Conservation (phyloP, 768 basidiomycete species). For the Stropharia rugosoannulata region DNA sequence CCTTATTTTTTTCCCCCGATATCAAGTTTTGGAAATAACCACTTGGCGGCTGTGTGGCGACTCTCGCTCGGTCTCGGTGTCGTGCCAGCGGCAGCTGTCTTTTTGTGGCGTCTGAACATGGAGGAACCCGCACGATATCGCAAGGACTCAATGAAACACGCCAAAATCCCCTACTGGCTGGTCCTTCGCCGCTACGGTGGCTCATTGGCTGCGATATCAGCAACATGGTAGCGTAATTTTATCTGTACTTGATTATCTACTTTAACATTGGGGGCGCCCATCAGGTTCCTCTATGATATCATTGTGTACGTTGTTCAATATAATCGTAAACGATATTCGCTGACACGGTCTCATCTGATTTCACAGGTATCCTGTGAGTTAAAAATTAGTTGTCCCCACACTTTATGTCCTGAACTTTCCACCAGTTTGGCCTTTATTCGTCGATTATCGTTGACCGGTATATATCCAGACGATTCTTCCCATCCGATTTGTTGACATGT, state of each 20-base stretch:
- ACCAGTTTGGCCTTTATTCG: conserved; percentile 78
- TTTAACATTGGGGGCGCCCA: neutral
- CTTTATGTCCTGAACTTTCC: neutral
- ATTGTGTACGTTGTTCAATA: conserved; percentile 53
- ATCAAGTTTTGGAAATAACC: conserved; percentile 68
- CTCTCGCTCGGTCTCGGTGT: conserved; percentile 82
- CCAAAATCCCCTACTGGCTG: conserved; percentile 72
- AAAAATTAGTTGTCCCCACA: neutral
- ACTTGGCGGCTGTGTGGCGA: conserved; percentile 87
- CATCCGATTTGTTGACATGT: neutral
- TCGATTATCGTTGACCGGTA: conserved; percentile 72
- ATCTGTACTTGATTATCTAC: neutral
- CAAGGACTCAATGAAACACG: conserved; percentile 77
- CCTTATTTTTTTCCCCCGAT: neutral
- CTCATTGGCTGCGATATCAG: conserved; percentile 68
- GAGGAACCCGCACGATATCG: conserved; percentile 73
- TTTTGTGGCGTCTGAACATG: conserved; percentile 87
- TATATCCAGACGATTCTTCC: conserved; percentile 9
- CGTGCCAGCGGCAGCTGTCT: conserved; percentile 77
- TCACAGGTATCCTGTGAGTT: conserved; percentile 61
- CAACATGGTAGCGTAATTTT: conserved; percentile 57
- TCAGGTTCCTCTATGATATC: conserved; percentile 77
- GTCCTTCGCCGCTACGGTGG: conserved; percentile 80
- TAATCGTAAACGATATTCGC: neutral
- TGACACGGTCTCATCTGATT: neutral